Base-by-base conservation (phyloP, 1,139 yeast species). In the Taphrina wiesneri region DNA sequence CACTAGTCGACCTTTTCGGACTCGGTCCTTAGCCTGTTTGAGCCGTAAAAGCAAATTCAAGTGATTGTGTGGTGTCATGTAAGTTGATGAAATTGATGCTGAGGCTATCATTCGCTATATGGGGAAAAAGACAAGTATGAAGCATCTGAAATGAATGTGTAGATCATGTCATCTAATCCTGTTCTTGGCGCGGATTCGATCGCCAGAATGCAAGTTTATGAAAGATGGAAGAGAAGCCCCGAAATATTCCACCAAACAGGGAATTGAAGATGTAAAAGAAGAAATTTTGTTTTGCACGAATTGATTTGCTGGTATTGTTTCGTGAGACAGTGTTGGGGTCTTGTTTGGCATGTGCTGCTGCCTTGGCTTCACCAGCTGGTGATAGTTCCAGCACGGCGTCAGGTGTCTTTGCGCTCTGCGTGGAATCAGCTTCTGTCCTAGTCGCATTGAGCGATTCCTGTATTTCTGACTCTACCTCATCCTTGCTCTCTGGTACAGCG, bases 141-240 rank as follows among this genome's bases (percentile, higher is more conserved):
- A 30, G 34, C 43, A n/a, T 39, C 4, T 36, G 43, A 3, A 39
- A 39, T 19, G 15, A 39, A 39, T 39, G 15, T 39, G 34, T 30
- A 11, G 34, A 6, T 30, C 9, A 30, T 6, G 34, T 30, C 9
- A n/a, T 21, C n/a, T 21, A 45, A 21, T 45, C 49, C 28, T 49
- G 36, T 28, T 13, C 9, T 13, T 30, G 56, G 13, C 19, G 45
- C 13, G 64, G 64, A 26, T n/a, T 26, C 21, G 39, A 51, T 23
- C 64, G 49, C 64, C 64, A 60, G 19, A 60, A 60, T 13, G 64
- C 64, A 13, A 60, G 64, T 45, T 60, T 60, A 17, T 60, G 56
- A 17, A 49, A 51, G 9, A 60, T n/a, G 9, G 21, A 25, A 19
- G 57, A 41, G 52, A 60, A 26, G 28, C 64, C 64, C 25, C 41